These are phyloP conservation scores for Talaromyces atroroseus DNA, from an alignment of 2,329 filamentous ascomycete genomes.

Conservation along the genomic window DNA sequence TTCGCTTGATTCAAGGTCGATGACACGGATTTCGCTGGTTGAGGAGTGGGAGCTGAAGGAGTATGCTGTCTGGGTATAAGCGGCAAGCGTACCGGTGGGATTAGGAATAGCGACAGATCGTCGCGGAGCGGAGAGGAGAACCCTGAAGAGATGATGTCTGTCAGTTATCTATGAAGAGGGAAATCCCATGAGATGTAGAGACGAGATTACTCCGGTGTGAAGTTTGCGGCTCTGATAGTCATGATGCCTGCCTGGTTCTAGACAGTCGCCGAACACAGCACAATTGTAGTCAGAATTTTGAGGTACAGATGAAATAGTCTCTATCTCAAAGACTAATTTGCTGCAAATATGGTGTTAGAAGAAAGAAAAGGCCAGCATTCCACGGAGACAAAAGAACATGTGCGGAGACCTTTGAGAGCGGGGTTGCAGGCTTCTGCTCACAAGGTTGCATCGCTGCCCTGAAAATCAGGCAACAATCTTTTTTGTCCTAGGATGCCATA, in stretches of 20 bases:
- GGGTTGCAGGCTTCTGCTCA: no score
- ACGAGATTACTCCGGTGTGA: slow-evolving; percentile 36
- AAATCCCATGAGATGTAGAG: background rate
- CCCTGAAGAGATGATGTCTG: slow-evolving; percentile 25
- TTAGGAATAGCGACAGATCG: slow-evolving; percentile 42
- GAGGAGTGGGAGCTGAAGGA: slow-evolving; percentile 46
- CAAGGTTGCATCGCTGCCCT: no score
- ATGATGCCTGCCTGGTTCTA: slow-evolving; percentile 18
- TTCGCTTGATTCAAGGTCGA: slow-evolving; percentile 39
- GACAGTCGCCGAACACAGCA: background rate
- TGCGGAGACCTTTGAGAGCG: no score
- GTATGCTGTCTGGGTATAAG: slow-evolving; percentile 46
- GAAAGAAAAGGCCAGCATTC: no score
- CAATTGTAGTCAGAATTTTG: background rate
- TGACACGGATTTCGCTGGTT: slow-evolving; percentile 41
- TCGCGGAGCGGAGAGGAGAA: slow-evolving; percentile 43
- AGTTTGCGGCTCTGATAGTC: slow-evolving; percentile 38
- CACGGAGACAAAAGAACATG: no score
- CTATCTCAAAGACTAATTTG: no score
- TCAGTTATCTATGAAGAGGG: background rate
- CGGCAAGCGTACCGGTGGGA: slow-evolving; percentile 40
- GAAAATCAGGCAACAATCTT: no score
- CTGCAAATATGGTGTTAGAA: no score
- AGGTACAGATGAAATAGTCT: no score
- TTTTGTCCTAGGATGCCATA: no score